Percentiles rank a stretch among this genome's conserved stretches.
phyloP scores from a whole-genome alignment of 2,329 filamentous ascomycete species.

The Fusarium sororula region DNA sequence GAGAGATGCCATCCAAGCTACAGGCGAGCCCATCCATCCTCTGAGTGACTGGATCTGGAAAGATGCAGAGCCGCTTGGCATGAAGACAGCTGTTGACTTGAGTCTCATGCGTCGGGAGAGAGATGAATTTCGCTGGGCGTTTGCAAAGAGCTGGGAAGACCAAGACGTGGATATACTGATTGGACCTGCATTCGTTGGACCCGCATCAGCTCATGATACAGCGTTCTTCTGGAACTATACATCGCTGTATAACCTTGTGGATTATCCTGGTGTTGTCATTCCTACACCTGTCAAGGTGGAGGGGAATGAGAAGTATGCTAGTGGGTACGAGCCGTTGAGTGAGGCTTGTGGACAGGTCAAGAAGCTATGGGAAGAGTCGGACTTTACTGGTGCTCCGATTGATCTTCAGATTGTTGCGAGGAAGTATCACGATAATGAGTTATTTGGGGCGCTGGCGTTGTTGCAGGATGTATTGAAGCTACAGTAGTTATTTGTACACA shows the following conservation, averaged over 20 bases:
- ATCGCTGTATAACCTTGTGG: conserved; percentile 70
- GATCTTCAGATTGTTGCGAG: conserved; percentile 6
- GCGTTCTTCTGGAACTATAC: conserved; percentile 70
- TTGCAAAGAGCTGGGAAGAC: background rate
- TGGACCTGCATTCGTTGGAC: background rate
- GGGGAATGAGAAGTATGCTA: background rate
- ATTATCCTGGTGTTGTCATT: conserved; percentile 69
- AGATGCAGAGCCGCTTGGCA: background rate
- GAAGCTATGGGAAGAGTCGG: background rate
- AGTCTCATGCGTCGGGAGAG: background rate
- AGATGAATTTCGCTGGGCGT: background rate
- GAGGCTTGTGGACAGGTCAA: background rate
- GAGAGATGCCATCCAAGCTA: background rate
- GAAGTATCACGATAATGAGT: background rate
- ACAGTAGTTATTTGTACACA: background rate
- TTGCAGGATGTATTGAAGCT: background rate
- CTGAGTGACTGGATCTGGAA: background rate
- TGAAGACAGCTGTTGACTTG: background rate
- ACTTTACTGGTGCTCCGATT: background rate
- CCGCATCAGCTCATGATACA: background rate
- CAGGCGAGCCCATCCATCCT: background rate
- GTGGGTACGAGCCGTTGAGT: background rate
- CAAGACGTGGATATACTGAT: conserved; percentile 8
- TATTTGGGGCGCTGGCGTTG: background rate
- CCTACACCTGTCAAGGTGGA: conserved; percentile 51